Percentiles rank a stretch among this genome's conserved stretches.
phyloP scores from a whole-genome alignment of 2,329 filamentous ascomycete species.

The Colletotrichum incanum region DNA sequence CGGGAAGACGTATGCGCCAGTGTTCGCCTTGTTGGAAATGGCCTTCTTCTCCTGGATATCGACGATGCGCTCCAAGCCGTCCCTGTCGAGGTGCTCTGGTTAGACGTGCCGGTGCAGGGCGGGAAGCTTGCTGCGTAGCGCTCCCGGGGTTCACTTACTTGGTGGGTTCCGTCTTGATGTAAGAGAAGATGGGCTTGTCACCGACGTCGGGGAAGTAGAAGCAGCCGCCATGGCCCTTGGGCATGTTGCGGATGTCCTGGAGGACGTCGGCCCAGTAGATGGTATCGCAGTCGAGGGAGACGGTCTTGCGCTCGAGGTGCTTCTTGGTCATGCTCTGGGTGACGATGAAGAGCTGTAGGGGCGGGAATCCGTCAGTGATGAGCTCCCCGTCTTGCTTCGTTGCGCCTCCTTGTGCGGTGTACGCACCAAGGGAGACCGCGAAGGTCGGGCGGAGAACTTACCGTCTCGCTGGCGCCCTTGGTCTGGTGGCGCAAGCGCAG shows the following conservation, averaged over 20 bases:
- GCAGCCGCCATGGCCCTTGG: constrained; percentile 47
- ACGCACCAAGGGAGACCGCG: neutral
- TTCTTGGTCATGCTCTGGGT: constrained; percentile 50
- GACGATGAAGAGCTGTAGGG: constrained; percentile 49
- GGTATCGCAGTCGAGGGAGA: constrained; percentile 53
- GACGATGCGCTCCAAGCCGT: constrained; percentile 46
- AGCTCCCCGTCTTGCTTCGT: neutral
- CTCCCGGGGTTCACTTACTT: constrained; percentile 25
- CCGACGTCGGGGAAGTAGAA: constrained; percentile 50
- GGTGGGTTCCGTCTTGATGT: constrained; percentile 48
- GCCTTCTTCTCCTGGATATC: constrained; percentile 51
- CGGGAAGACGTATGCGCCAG: constrained; percentile 50
- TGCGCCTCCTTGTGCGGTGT: constrained; percentile 9
- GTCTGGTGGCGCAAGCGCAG: constrained; percentile 49
- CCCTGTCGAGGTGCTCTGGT: constrained; percentile 21
- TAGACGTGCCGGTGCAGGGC: neutral
- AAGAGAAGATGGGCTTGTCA: constrained; percentile 51
- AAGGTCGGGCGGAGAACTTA: constrained; percentile 29
- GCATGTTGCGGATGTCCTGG: constrained; percentile 48
- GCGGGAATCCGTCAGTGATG: constrained; percentile 12
- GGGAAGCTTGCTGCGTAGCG: neutral
- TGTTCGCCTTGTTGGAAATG: constrained; percentile 51
- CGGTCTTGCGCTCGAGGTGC: constrained; percentile 48
- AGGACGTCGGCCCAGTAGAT: constrained; percentile 53
- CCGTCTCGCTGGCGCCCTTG: constrained; percentile 51